Base-by-base conservation (phyloP, 2,329 filamentous ascomycete genomes). In the Xylariaceae sp. region DNA sequence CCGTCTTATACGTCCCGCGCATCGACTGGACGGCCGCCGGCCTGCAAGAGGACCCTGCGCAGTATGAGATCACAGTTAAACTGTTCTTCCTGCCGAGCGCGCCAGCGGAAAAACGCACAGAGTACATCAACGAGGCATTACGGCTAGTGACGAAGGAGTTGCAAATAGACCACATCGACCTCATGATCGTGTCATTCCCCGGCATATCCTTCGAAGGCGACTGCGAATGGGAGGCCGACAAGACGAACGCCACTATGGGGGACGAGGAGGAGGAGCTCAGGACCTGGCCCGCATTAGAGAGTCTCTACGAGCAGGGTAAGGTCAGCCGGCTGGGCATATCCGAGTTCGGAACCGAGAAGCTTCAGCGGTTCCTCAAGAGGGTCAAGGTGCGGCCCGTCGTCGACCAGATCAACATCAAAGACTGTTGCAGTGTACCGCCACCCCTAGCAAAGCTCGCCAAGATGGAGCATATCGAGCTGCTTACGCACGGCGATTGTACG, bases 11-110 rank as follows among this genome's bases (percentile, higher is more conserved):
- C 68, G 81, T 96, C 41, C 92, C 92, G 46, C 81, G 86, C 41
- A 83, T 92, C 68, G 83, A 90, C 70, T 88, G 87, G 77, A 76
- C 81, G 9, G 74, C 80, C 32, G 83, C 83, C 3, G 87, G 87
- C 0, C 76, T 99, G 45, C 78, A 83, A 34, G 94, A 99, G 68
- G 91, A 95, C 63, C 78, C 87, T 30, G 78, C 81, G 56, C 85
- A 91, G 63, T 99, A 99, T 75, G 91, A 96, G 68, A 91, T 96
- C 66, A 96, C 92, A 0, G 86, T 94, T 58, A 99, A 99, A 73
- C 74, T 99, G 27, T 99, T 99, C 76, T 95, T 94, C 72, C 80
- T 97, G 31, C 87, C 90, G 1, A 82, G 81, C 19, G 81, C 89
- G 51, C 78, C 85, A 7, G 74, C 82, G 1, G 77, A 79, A 19